phyloP scores from a whole-genome alignment of 2,329 filamentous ascomycete species.

The Alternaria alternata region DNA sequence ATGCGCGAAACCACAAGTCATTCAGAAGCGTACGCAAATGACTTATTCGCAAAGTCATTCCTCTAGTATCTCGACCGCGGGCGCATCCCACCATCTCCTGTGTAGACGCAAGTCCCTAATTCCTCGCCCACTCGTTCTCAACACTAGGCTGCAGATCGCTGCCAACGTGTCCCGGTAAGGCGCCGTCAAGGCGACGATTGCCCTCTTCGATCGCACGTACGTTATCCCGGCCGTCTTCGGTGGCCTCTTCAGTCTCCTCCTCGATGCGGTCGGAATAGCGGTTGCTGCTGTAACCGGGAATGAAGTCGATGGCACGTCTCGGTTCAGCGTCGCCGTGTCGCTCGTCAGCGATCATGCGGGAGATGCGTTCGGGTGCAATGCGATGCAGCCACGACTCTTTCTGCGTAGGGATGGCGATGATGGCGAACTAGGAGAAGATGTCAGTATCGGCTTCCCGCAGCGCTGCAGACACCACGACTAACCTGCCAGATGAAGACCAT shows the following conservation, averaged over 20 bases:
- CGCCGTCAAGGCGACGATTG: conserved; percentile 25
- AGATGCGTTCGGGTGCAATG: conserved; percentile 42
- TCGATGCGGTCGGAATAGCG: conserved; percentile 42
- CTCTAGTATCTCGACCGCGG: not conserved
- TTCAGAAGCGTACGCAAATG: no score
- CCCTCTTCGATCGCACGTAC: conserved; percentile 33
- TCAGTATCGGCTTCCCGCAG: conserved; percentile 1
- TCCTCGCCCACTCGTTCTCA: conserved; percentile 40
- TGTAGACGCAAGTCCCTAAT: not conserved
- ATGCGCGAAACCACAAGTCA: not conserved
- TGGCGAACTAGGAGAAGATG: conserved; percentile 30
- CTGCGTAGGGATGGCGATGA: conserved; percentile 42
- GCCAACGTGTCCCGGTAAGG: conserved; percentile 24
- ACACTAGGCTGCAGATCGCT: conserved; percentile 29
- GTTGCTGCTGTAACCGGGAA: conserved; percentile 35
- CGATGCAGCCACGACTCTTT: conserved; percentile 44
- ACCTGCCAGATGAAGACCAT: conserved; percentile 48
- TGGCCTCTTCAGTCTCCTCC: conserved; percentile 39
- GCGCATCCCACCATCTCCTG: not conserved
- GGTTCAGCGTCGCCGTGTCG: conserved; percentile 30
- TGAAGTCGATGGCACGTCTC: conserved; percentile 40
- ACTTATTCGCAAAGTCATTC: not conserved
- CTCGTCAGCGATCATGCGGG: conserved; percentile 43
- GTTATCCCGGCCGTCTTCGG: conserved; percentile 22
- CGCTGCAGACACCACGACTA: conserved; percentile 1